Evolutionary conservation across 306 rosid genomes (phyloP).

Genomic region (Rosa persica): DNA sequence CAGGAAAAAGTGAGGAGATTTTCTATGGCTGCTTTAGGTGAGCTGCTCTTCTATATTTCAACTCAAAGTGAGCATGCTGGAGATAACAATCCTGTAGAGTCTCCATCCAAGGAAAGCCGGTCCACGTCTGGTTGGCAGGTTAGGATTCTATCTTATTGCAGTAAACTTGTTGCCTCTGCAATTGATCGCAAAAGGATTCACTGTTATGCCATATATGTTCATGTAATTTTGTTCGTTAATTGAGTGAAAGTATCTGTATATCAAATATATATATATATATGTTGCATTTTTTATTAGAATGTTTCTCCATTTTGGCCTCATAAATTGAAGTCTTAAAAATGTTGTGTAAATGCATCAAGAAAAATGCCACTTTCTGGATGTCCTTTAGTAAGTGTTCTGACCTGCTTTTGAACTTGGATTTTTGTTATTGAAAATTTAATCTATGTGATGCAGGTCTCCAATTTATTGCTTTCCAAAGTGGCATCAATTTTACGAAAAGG

Average conservation of each 20-base stretch:
- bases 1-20: slow-evolving; percentile 96
- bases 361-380: neutral
- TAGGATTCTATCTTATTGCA: slow-evolving; percentile 35
- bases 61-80: slow-evolving; percentile 73
- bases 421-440: slow-evolving; percentile 15
- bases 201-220: slow-evolving; percentile 17
- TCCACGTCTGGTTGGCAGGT: slow-evolving; percentile 84
- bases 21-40: slow-evolving; percentile 98
- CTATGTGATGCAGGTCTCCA: slow-evolving; percentile 62
- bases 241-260: slow-evolving; percentile 3
- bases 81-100: slow-evolving; percentile 64
- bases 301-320: neutral
- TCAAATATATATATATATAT: neutral
- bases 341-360: neutral
- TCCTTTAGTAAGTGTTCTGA: neutral
- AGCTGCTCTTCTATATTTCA: slow-evolving; percentile 86
- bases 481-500: slow-evolving; percentile 86
- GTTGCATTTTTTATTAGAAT: slow-evolving; percentile 9
- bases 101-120: slow-evolving; percentile 77
- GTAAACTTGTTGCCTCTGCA: slow-evolving; percentile 23
- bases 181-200: slow-evolving; percentile 20
- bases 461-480: slow-evolving; percentile 75
- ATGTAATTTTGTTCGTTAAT: neutral
- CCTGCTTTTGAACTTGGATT: slow-evolving; percentile 13
- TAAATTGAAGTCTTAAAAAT: slow-evolving; percentile 3